phyloP scores from a whole-genome alignment of 148 eudicot species.

The Polygonum aviculare region DNA sequence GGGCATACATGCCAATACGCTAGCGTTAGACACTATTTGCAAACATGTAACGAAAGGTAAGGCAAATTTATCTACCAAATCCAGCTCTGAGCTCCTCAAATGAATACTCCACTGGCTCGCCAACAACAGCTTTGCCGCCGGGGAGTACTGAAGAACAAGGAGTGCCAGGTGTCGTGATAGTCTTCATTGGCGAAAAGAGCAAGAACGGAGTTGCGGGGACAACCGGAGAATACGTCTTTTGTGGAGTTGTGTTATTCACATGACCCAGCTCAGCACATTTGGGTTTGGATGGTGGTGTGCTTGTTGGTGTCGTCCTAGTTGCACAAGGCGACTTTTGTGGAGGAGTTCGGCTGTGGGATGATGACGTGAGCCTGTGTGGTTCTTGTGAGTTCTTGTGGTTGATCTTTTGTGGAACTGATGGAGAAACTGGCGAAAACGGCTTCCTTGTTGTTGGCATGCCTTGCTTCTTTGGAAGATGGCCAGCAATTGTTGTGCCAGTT shows the following conservation, averaged over 20 bases:
- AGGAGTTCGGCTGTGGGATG: slow-evolving; percentile 4
- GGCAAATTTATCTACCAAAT: slow-evolving; percentile 13
- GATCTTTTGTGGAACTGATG: slow-evolving; percentile 19
- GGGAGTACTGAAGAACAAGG: slow-evolving; percentile 24
- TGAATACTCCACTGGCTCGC: slow-evolving; percentile 41
- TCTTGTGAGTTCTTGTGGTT: slow-evolving; percentile 30
- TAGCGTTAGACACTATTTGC: not conserved
- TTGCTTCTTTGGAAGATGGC: slow-evolving; percentile 2
- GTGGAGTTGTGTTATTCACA: slow-evolving; percentile 25
- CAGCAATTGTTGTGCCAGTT: slow-evolving; percentile 1
- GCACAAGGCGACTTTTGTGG: slow-evolving; percentile 16
- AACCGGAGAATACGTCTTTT: slow-evolving; percentile 27
- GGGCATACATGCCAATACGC: no score
- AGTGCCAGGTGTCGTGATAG: slow-evolving; percentile 37
- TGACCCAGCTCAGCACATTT: slow-evolving; percentile 12
- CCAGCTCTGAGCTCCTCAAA: slow-evolving; percentile 73
- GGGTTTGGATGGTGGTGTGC: slow-evolving; percentile 37
- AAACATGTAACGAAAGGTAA: not conserved
- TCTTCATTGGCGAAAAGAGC: slow-evolving; percentile 30
- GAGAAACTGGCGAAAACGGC: slow-evolving; percentile 47
- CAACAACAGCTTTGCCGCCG: slow-evolving; percentile 15
- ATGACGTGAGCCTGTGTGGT: slow-evolving; percentile 10
- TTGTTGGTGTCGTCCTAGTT: slow-evolving; percentile 24
- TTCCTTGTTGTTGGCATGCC: slow-evolving; percentile 23
- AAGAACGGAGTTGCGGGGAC: slow-evolving; percentile 42